Conservation (phyloP, 768 basidiomycete species). For the Piloderma croceum region DNA sequence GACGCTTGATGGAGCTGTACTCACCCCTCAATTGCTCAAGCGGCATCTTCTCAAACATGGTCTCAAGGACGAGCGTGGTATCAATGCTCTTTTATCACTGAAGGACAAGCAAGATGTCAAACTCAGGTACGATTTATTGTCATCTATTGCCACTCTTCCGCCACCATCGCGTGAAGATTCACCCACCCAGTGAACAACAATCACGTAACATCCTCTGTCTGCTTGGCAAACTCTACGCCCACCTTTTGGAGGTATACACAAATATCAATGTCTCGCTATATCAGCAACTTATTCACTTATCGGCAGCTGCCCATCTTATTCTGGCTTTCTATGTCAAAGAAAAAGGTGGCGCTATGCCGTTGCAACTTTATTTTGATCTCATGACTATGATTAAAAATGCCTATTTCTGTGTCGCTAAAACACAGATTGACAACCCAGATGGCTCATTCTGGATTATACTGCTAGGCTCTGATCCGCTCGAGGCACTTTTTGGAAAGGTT, state of each 20-base stretch:
- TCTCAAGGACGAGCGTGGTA: slow-evolving; percentile 1
- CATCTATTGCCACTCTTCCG: slow-evolving; percentile 22
- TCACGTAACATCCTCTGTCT: slow-evolving; percentile 18
- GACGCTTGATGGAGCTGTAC: slow-evolving; percentile 17
- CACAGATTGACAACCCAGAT: slow-evolving; percentile 23
- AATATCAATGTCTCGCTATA: slow-evolving; percentile 22
- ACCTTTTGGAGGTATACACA: slow-evolving; percentile 27
- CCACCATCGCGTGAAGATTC: not conserved
- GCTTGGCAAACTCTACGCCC: slow-evolving; percentile 17
- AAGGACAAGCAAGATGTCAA: slow-evolving; percentile 30
- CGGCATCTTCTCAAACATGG: slow-evolving; percentile 16
- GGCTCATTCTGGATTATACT: slow-evolving; percentile 30
- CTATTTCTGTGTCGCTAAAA: slow-evolving; percentile 32
- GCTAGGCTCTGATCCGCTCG: slow-evolving; percentile 33
- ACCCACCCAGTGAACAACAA: slow-evolving; percentile 15
- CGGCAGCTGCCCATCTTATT: slow-evolving; percentile 26
- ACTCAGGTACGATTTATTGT: slow-evolving; percentile 20
- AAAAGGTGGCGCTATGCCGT: slow-evolving; percentile 20
- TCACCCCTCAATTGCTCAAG: slow-evolving; percentile 19
- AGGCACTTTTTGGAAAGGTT: slow-evolving; percentile 30
- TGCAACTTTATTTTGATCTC: slow-evolving; percentile 26
- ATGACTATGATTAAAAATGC: slow-evolving; percentile 35
- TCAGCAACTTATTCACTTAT: slow-evolving; percentile 30
- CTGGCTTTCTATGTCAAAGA: slow-evolving; percentile 13
- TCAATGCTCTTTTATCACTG: slow-evolving; percentile 21